Base-by-base conservation (phyloP, 2,329 filamentous ascomycete genomes). In the Fusarium phyllophilum region DNA sequence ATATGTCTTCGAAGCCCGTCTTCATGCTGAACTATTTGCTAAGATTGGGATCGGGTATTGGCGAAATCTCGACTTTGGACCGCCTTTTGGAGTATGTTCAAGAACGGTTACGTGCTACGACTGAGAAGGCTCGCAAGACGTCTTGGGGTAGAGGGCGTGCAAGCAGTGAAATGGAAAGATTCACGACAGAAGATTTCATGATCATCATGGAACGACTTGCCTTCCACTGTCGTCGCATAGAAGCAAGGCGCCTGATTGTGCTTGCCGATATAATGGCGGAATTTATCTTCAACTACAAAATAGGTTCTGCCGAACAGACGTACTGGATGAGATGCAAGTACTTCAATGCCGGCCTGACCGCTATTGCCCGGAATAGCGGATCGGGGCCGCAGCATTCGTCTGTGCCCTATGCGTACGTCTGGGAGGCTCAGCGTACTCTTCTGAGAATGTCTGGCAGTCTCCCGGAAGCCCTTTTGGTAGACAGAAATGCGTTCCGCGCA, bases 401-500 rank as follows among this genome's bases (percentile, higher is more conserved):
- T 12, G 54, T 75, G 7, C 80, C 80, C 15, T 79, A 82, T 61
- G 65, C 74, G 6, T 83, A 81, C 69, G 78, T 82, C 41, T 92
- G 90, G 90, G 83, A 87, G 62, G 89, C 89, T 0, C 88, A 91
- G 70, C 86, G 84, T 54, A 80, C 84, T 10, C 81, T 92, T 34
- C 79, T 92, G 31, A 82, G 84, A 24, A 83, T 88, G 77, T 90
- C 89, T 0, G 84, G 85, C 31, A 79, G 80, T 8, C 81, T 89
- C 36, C 78, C 84, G 4, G 84, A 83, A 13, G 84, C 88, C 8
- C 79, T 91, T 8, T 76, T 87, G n/a, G 84, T 91, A 36, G 85
- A 85, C 68, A 82, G 82, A 39, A 72, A 76, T 4, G 87, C 88
- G 26, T 92, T 91, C 65, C 83, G 83, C 55, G 86, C 89, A 8